Conservation (phyloP, 2,329 filamentous ascomycete species). For the Aspergillus jensenii region DNA sequence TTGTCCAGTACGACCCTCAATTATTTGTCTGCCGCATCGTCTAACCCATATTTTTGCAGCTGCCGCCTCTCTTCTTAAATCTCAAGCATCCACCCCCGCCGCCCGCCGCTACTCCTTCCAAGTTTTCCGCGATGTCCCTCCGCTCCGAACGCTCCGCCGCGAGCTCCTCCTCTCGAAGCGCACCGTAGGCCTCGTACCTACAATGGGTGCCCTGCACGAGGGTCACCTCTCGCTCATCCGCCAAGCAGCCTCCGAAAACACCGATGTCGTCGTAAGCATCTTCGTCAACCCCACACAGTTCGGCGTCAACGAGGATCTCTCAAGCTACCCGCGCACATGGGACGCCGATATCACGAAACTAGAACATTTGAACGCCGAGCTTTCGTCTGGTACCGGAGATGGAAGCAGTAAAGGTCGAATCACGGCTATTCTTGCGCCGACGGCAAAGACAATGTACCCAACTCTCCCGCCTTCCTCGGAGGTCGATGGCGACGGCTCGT, state of each 20-base stretch:
- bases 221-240: constrained; percentile 87
- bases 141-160: constrained; percentile 68
- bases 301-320: constrained; percentile 81
- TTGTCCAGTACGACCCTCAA: constrained; percentile 28
- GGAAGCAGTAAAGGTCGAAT: constrained; percentile 57
- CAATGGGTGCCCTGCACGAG: constrained; percentile 95
- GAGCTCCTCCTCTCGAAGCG: constrained; percentile 66
- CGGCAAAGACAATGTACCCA: constrained; percentile 83
- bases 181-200: constrained; percentile 85
- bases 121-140: constrained; percentile 72
- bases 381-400: constrained; percentile 52
- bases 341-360: constrained; percentile 70
- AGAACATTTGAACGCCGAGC: constrained; percentile 66
- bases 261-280: constrained; percentile 83
- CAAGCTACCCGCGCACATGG: constrained; percentile 89
- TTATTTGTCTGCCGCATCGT: background rate
- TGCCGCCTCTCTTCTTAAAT: constrained; percentile 26
- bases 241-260: constrained; percentile 78
- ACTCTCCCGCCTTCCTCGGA: constrained; percentile 71
- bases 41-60: constrained; percentile 17
- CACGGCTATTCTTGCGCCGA: constrained; percentile 82
- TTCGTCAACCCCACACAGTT: constrained; percentile 98
- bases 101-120: constrained; percentile 29
- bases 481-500: constrained; percentile 75
- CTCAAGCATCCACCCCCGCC: constrained; percentile 1